Evolutionary conservation across 768 basidiomycete species (phyloP).

Genomic region (Daedaleopsis nitida): DNA sequence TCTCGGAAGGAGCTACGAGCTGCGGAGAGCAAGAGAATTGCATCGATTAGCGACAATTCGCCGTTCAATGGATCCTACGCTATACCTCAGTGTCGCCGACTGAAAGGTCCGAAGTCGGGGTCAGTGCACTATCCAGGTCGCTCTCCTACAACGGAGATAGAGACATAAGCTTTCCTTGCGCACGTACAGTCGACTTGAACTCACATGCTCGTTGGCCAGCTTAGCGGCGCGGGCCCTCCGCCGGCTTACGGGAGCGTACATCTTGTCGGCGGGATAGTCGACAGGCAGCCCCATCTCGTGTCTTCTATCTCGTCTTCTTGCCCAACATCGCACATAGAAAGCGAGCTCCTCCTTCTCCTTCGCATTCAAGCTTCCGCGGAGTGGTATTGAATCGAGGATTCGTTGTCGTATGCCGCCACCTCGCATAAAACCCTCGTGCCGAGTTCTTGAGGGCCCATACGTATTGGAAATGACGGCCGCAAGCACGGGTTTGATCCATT

Average conservation of each 20-base stretch:
- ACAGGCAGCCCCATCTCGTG: constrained; percentile 21
- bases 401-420: constrained; percentile 52
- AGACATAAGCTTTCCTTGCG: background rate
- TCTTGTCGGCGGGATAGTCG: constrained; percentile 7
- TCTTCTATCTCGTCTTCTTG: constrained; percentile 26
- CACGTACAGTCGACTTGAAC: background rate
- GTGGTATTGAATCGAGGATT: constrained; percentile 36
- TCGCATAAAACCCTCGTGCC: constrained; percentile 57
- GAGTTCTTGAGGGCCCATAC: constrained; percentile 53
- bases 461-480: constrained; percentile 55
- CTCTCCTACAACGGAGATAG: background rate
- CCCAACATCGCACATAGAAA: constrained; percentile 34
- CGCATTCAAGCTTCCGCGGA: constrained; percentile 40
- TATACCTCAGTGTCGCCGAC: constrained; percentile 21
- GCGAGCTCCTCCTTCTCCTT: constrained; percentile 42
- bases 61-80: background rate
- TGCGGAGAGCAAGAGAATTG: background rate
- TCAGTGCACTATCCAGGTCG: constrained; percentile 18
- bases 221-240: background rate
- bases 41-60: background rate
- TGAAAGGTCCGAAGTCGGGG: constrained; percentile 12
- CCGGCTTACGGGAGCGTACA: background rate
- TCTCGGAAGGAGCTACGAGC: constrained; percentile 20
- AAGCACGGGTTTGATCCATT: constrained; percentile 65
- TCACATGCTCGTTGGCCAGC: constrained; percentile 5